Evolutionary conservation across 2,329 filamentous ascomycete species (phyloP), one percentile per base, ranked within the genome.

Genomic region (Fusarium caatingaense): DNA sequence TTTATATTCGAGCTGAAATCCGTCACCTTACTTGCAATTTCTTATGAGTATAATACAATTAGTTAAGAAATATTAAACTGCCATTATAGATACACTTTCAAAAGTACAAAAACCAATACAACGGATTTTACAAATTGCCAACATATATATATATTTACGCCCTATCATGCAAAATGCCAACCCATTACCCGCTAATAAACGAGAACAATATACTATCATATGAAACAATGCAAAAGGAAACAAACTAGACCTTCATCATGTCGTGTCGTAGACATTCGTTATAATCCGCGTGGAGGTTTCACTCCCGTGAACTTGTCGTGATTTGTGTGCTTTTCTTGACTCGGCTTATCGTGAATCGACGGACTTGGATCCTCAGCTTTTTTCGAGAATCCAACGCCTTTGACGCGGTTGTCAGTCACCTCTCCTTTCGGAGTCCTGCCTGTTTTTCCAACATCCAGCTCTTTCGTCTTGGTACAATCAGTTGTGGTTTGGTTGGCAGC

Each of bases 151-250:
- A 66, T 72, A 55, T 59, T 53, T 63, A 60, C 62, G 60, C 69
- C 60, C 55, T 54, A 46, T 64, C 51, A 64, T 64, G 64, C 68
- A 68, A 64, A 64, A 72, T 69, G 57, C 68, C 68, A 47, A 37
- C 57, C 63, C 34, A 37, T 64, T 66, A 34, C 70, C 58, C 60
- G 61, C 66, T 67, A 42, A 49, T 64, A 75, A 60, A 60, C 53
- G 45, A 56, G 48, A 60, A 58, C 16, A 60, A 47, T 44, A 56
- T 51, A 46, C 42, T 25, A 34, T 44, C 12, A 21, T 64, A 57
- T 48, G 34, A 30, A 41, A 51, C 34, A 64, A 61, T 34, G 32
- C 44, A 72, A 70, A 57, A 23, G 15, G 45, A 64, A 67, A 46
- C 56, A 45, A 60, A 64, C 37, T 58, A 50, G 48, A 46, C 44